These are phyloP conservation scores for Ceratobasidium sp. DNA, from an alignment of 1,284 basidiomycete species.

Conservation along the genomic window DNA sequence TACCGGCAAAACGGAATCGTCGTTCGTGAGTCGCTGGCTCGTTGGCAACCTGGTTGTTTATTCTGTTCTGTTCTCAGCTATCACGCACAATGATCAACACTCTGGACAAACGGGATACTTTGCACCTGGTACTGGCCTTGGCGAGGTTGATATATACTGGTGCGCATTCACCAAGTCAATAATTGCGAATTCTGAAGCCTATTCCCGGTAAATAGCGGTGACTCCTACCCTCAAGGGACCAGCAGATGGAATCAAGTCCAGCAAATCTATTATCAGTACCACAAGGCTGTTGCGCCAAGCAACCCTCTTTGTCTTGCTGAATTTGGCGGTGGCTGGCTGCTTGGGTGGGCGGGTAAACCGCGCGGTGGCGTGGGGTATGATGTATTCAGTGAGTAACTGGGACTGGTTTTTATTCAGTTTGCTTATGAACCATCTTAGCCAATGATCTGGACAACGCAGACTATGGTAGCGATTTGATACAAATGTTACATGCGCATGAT, in stretches of 20 bases:
- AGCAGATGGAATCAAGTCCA: slow-evolving; percentile 58
- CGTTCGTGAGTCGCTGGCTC: slow-evolving; percentile 51
- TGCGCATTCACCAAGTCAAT: neutral
- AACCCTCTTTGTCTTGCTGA: slow-evolving; percentile 60
- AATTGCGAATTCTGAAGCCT: too few relatives aligned
- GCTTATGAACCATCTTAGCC: slow-evolving; percentile 44
- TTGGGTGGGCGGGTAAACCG: slow-evolving; percentile 53
- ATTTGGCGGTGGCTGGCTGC: slow-evolving; percentile 58
- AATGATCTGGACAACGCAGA: slow-evolving; percentile 53
- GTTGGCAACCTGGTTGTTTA: neutral
- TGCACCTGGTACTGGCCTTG: slow-evolving; percentile 56
- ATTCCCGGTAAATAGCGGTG: slow-evolving; percentile 49
- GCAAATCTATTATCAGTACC: slow-evolving; percentile 56
- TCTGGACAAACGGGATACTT: slow-evolving; percentile 54
- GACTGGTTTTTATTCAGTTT: neutral
- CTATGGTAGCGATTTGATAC: slow-evolving; percentile 48
- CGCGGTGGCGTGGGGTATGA: slow-evolving; percentile 59
- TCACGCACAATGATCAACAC: slow-evolving; percentile 59
- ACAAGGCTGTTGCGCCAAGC: slow-evolving; percentile 54
- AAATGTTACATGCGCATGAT: slow-evolving; percentile 9
- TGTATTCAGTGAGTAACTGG: slow-evolving; percentile 53
- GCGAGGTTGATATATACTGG: slow-evolving; percentile 56
- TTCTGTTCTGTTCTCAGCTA: slow-evolving; percentile 48
- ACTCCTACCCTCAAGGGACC: slow-evolving; percentile 58
- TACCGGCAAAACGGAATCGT: slow-evolving; percentile 46